These are phyloP conservation scores for Hypocreales sp. DNA, from an alignment of 2,329 filamentous ascomycete species.

Conservation along the genomic window DNA sequence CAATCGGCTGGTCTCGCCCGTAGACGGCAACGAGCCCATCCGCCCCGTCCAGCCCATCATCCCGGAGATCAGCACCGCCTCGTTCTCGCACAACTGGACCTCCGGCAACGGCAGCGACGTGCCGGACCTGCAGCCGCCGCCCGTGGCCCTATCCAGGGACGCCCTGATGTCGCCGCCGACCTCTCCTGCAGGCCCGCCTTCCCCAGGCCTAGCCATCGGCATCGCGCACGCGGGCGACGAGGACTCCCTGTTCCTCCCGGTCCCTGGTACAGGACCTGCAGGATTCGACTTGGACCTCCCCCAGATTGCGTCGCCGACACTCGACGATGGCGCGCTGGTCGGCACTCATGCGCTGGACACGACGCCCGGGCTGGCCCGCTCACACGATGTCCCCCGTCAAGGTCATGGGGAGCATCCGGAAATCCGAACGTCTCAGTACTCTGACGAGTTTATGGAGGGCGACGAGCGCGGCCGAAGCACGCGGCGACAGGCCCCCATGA, in stretches of 20 bases:
- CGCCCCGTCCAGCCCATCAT: constrained; percentile 18
- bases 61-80: constrained; percentile 21
- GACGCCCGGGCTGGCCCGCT: constrained; percentile 2
- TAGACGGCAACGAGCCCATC: constrained; percentile 10
- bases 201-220: constrained; percentile 2
- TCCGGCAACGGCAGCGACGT: constrained; percentile 8
- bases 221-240: constrained; percentile 6
- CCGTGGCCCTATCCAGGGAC: constrained; percentile 13
- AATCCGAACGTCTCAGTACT: constrained; percentile 15
- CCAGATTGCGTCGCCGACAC: constrained; percentile 12
- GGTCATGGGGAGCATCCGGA: constrained; percentile 9
- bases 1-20: constrained; percentile 6
- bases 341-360: neutral
- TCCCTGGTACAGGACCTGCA: constrained; percentile 12
- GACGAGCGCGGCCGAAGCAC: constrained; percentile 19
- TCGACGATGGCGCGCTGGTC: too few relatives aligned
- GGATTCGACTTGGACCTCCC: constrained; percentile 21
- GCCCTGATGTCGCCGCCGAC: constrained; percentile 7
- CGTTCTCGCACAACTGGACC: constrained; percentile 13
- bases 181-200: constrained; percentile 5
- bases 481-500: constrained; percentile 11
- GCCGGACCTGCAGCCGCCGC: constrained; percentile 13
- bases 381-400: constrained; percentile 4
- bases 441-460: too few relatives aligned
- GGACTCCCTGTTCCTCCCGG: constrained; percentile 10